Conservation (phyloP, 495 filamentous ascomycete species). For the Bacidia rubella region DNA sequence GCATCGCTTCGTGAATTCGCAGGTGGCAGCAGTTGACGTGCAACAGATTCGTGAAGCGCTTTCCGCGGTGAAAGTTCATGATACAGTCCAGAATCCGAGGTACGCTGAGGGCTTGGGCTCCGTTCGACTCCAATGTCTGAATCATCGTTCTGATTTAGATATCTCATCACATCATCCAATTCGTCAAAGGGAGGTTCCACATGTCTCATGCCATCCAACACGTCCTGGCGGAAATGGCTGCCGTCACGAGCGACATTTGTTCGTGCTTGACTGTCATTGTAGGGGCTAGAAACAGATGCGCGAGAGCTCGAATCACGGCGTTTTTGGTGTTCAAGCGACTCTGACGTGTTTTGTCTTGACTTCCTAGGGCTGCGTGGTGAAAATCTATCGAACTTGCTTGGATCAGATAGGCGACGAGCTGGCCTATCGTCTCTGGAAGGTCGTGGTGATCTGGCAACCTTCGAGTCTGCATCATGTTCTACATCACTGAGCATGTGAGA, state of each 20-base stretch:
- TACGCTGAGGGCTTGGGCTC: constrained; percentile 27
- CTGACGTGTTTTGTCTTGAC: background rate
- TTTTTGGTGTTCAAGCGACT: background rate
- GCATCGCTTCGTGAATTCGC: constrained; percentile 52
- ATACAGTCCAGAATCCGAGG: constrained; percentile 13
- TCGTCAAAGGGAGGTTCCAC: constrained; percentile 53
- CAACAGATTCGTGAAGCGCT: constrained; percentile 31
- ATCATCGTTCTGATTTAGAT: constrained; percentile 51
- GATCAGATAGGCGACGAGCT: background rate
- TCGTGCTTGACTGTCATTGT: background rate
- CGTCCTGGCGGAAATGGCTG: constrained; percentile 2
- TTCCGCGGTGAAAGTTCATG: constrained; percentile 24
- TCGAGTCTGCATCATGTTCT: no score
- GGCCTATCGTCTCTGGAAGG: background rate
- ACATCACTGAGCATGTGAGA: no score
- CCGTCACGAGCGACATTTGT: background rate
- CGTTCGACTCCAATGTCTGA: constrained; percentile 60
- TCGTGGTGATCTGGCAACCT: background rate
- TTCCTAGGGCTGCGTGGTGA: background rate
- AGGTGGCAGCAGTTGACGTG: constrained; percentile 41
- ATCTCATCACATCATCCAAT: constrained; percentile 75
- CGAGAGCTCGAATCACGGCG: background rate
- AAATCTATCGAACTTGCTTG: background rate
- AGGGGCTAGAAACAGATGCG: background rate
- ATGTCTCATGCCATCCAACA: constrained; percentile 16